A percentile compares a stretch with the other conserved stretches of the same genome.
Evolutionary conservation across 2,329 filamentous ascomycete genomes (phyloP).

Genomic region (Alternaria novae-zelandiae): DNA sequence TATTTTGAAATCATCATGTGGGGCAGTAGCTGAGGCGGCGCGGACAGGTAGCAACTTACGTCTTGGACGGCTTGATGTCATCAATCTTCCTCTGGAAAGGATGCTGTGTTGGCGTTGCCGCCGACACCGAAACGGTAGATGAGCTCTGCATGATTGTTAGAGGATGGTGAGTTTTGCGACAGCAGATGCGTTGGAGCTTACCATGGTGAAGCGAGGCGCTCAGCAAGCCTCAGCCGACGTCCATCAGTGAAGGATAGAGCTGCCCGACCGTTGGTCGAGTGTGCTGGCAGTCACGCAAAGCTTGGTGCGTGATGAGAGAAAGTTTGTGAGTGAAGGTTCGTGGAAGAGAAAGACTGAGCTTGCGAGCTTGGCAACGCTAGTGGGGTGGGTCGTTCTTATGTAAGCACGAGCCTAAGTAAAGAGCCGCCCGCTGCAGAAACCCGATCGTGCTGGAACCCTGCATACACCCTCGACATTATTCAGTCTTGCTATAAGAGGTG

Average conservation of each 20-base stretch:
- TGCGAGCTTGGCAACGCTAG: conserved; percentile 29
- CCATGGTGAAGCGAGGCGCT: conserved; percentile 45
- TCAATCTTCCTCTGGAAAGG: conserved; percentile 82
- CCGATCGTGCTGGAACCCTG: conserved; percentile 18
- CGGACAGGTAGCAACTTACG: conserved; percentile 63
- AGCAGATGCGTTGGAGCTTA: conserved; percentile 24
- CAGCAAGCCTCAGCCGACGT: conserved; percentile 42
- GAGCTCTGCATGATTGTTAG: conserved; percentile 56
- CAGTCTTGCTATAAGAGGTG: conserved; percentile 11
- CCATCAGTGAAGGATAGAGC: conserved; percentile 41
- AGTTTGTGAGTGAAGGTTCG: conserved; percentile 25
- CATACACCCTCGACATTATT: conserved; percentile 19
- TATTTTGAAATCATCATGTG: conserved; percentile 83
- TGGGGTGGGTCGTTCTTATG: conserved; percentile 19
- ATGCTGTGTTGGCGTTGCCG: conserved; percentile 72
- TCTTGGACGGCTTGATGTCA: conserved; percentile 85
- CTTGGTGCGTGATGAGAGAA: conserved; percentile 35
- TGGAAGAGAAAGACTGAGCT: conserved; percentile 36
- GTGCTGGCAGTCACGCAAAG: conserved; percentile 37
- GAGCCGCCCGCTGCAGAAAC: conserved; percentile 21
- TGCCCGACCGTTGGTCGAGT: conserved; percentile 43
- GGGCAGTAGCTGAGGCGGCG: conserved; percentile 15
- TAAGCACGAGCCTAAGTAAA: conserved; percentile 19
- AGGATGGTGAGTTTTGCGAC: conserved; percentile 23
- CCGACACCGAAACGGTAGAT: conserved; percentile 74